A percentile compares a stretch with the other conserved stretches of the same genome.
Conservation (phyloP, 139 green algal species). For the Ettlia oleoabundans region DNA sequence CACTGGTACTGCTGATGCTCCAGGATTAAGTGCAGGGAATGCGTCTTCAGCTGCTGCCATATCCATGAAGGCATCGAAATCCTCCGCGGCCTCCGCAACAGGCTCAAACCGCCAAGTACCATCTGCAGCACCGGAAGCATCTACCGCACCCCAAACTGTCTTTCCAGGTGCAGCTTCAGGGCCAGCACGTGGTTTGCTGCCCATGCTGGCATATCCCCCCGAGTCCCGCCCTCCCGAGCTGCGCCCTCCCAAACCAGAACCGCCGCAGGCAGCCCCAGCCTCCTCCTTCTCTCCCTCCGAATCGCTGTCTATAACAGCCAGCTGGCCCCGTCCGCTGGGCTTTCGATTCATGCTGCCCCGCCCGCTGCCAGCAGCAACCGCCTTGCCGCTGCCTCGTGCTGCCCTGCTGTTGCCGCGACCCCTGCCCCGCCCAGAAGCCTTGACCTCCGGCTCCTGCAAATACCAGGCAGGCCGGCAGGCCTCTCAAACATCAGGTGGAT, state of each 20-base stretch:
- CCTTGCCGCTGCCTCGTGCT: constrained; percentile 24
- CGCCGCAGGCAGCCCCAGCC: not conserved
- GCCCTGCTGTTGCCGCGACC: no score
- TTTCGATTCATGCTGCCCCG: not conserved
- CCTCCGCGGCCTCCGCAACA: constrained; percentile 7
- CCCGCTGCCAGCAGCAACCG: not conserved
- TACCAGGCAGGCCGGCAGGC: not conserved
- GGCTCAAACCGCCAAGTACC: constrained; percentile 20
- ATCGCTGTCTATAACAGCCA: constrained; percentile 11
- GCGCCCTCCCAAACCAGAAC: not conserved
- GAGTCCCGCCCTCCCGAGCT: no score
- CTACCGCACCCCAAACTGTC: no score
- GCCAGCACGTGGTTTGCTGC: no score
- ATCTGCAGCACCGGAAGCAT: no score
- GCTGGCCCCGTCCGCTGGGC: not conserved
- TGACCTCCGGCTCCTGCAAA: constrained; percentile 14
- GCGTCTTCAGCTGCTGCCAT: no score
- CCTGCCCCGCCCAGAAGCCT: constrained; percentile 18
- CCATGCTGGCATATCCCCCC: no score
- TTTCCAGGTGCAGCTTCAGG: no score
- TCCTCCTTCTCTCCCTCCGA: not conserved
- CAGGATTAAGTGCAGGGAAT: no score
- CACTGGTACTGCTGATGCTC: no score
- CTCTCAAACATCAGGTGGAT: not conserved
- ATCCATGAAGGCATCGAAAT: constrained; percentile 21